Evolutionary conservation across 1,284 basidiomycete genomes (phyloP).

Genomic region (Ustilago xerochloae): DNA sequence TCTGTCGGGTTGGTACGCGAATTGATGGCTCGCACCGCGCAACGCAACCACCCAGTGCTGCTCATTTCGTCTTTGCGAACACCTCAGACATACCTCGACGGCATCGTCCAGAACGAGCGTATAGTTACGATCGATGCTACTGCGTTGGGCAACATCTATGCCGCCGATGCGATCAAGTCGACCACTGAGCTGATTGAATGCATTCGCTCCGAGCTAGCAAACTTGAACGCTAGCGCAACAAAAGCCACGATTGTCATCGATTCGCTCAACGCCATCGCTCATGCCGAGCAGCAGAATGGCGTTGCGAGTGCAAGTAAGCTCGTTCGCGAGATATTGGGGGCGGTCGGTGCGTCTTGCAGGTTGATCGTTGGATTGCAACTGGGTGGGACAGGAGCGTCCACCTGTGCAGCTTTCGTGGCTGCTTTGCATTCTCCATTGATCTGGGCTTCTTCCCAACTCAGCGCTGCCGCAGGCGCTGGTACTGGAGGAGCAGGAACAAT

Average conservation of each 20-base stretch:
- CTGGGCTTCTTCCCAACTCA: slow-evolving; percentile 21
- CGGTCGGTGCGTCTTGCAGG: slow-evolving; percentile 35
- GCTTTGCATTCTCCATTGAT: slow-evolving; percentile 45
- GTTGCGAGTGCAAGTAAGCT: slow-evolving; percentile 18
- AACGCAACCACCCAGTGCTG: slow-evolving; percentile 28
- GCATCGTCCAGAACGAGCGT: neutral
- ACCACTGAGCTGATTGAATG: slow-evolving; percentile 7
- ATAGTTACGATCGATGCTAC: slow-evolving; percentile 33
- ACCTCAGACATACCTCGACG: slow-evolving; percentile 34
- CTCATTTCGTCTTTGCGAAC: slow-evolving; percentile 25
- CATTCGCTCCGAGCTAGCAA: neutral
- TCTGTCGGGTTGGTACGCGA: slow-evolving; percentile 41
- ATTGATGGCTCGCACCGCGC: slow-evolving; percentile 27
- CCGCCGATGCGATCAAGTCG: slow-evolving; percentile 8
- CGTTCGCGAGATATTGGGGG: slow-evolving; percentile 22
- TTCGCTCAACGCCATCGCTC: slow-evolving; percentile 50
- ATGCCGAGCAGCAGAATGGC: slow-evolving; percentile 4
- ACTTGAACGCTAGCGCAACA: slow-evolving; percentile 2
- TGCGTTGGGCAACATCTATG: slow-evolving; percentile 14
- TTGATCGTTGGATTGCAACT: slow-evolving; percentile 43
- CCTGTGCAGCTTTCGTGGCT: slow-evolving; percentile 24
- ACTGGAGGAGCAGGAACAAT: slow-evolving; percentile 29
- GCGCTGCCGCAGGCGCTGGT: neutral
- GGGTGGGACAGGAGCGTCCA: slow-evolving; percentile 21
- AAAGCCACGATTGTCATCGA: slow-evolving; percentile 51